Evolutionary conservation across 129 eudicot genomes (phyloP).

Genomic region (Kitagawia praeruptora): DNA sequence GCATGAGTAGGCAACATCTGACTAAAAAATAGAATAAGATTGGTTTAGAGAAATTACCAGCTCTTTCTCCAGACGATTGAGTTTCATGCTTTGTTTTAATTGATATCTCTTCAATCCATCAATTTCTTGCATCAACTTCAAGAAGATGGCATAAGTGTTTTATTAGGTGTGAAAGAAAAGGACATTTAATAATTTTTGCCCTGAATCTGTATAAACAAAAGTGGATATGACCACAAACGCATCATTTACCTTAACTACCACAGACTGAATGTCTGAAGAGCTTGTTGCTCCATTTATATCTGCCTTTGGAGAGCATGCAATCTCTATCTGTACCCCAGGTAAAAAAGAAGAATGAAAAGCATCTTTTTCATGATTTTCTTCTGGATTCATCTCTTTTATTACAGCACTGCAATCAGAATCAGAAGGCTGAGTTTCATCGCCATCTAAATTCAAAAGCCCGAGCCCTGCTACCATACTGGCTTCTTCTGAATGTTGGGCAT

Average conservation of each 20-base stretch:
- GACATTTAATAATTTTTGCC: background rate
- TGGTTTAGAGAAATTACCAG: constrained; percentile 34
- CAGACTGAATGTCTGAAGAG: constrained; percentile 21
- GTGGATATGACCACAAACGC: too few species aligned
- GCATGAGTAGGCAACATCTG: background rate
- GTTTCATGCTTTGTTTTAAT: constrained; percentile 31
- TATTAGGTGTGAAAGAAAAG: background rate
- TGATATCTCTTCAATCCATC: constrained; percentile 41
- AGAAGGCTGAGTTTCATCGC: constrained; percentile 8
- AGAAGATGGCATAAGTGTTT: background rate
- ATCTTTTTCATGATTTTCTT: constrained; percentile 15
- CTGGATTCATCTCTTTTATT: constrained; percentile 2
- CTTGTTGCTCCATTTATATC: background rate
- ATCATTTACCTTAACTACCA: constrained; percentile 26
- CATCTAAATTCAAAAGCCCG: background rate
- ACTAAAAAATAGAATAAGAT: background rate
- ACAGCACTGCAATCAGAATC: constrained; percentile 4
- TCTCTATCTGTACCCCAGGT: background rate
- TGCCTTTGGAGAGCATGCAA: background rate
- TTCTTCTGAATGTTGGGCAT: constrained; percentile 3
- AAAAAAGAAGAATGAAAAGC: background rate
- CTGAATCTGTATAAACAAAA: background rate
- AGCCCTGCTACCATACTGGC: constrained; percentile 14
- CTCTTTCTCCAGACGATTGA: constrained; percentile 42
- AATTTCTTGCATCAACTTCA: constrained; percentile 50